Conservation (phyloP, 2,329 filamentous ascomycete genomes). For the Diaporthe nobilis region DNA sequence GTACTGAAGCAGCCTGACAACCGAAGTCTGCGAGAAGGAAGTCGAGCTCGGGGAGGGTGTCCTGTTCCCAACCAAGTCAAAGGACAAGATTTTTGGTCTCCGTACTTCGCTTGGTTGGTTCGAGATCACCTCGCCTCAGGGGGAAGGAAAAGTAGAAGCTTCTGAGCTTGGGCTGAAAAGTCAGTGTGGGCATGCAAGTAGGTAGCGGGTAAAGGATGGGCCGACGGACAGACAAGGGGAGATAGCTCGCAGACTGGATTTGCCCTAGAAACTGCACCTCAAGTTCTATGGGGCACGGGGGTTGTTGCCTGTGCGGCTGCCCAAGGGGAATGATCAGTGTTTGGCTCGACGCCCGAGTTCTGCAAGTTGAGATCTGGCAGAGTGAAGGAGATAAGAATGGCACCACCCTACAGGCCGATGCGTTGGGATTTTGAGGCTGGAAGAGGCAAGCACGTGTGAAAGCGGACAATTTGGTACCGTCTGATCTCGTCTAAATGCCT, state of each 20-base stretch:
- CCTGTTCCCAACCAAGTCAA: neutral
- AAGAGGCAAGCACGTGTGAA: neutral
- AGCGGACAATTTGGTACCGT: neutral
- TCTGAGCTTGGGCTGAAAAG: neutral
- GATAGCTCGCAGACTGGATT: neutral
- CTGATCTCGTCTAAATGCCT: neutral
- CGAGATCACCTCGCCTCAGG: accelerated
- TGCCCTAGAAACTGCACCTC: neutral
- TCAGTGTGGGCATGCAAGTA: neutral
- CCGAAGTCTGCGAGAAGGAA: accelerated
- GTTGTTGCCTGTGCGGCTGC: neutral
- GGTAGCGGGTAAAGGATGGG: neutral
- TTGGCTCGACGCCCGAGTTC: neutral
- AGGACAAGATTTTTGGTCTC: neutral
- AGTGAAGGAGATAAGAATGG: neutral
- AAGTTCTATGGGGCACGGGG: neutral
- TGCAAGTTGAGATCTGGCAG: neutral
- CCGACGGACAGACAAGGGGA: neutral
- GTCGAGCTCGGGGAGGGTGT: neutral
- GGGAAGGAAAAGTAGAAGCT: neutral
- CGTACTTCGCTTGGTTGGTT: neutral
- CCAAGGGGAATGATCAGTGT: neutral
- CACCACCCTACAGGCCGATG: neutral
- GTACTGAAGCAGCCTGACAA: neutral
- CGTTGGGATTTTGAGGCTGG: neutral